Evolutionary conservation across 768 basidiomycete genomes (phyloP).

Genomic region (Trametes cubensis): DNA sequence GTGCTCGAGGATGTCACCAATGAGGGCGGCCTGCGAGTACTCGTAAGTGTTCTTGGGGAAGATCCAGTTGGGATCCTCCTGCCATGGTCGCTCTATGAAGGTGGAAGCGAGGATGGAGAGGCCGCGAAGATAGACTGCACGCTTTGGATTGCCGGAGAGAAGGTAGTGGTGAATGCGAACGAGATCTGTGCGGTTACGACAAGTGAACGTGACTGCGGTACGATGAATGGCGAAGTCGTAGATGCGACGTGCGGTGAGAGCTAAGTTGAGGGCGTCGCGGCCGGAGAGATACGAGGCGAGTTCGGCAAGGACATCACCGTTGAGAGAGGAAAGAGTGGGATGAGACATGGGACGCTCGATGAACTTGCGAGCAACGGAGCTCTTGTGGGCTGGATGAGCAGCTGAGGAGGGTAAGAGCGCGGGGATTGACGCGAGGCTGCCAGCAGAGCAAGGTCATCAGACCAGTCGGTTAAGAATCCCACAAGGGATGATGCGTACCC

Average conservation of each 20-base stretch:
- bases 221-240: slow-evolving; percentile 17
- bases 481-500: slow-evolving; percentile 8
- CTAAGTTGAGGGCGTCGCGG: slow-evolving; percentile 16
- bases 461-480: slow-evolving; percentile 11
- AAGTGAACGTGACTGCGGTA: slow-evolving; percentile 9
- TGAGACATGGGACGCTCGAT: background rate
- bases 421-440: background rate
- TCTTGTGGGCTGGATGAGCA: background rate
- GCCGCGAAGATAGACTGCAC: slow-evolving; percentile 13
- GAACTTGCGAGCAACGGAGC: background rate
- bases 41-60: slow-evolving; percentile 19
- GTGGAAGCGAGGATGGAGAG: slow-evolving; percentile 13
- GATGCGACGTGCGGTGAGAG: slow-evolving; percentile 11
- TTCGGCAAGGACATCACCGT: slow-evolving; percentile 13
- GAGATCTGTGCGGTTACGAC: slow-evolving; percentile 14
- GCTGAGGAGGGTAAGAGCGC: background rate
- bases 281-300: slow-evolving; percentile 12
- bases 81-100: slow-evolving; percentile 20
- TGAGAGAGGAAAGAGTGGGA: background rate
- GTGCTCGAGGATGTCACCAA: slow-evolving; percentile 13
- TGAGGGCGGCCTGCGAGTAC: slow-evolving; percentile 11
- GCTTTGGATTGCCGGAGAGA: slow-evolving; percentile 6
- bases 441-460: slow-evolving; percentile 11
- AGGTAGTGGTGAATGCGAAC: slow-evolving; percentile 1
- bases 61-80: slow-evolving; percentile 20